Evolutionary conservation across 2,329 filamentous ascomycete genomes (phyloP), one percentile per base, ranked within the genome.

Genomic region (Penicillium sp.): DNA sequence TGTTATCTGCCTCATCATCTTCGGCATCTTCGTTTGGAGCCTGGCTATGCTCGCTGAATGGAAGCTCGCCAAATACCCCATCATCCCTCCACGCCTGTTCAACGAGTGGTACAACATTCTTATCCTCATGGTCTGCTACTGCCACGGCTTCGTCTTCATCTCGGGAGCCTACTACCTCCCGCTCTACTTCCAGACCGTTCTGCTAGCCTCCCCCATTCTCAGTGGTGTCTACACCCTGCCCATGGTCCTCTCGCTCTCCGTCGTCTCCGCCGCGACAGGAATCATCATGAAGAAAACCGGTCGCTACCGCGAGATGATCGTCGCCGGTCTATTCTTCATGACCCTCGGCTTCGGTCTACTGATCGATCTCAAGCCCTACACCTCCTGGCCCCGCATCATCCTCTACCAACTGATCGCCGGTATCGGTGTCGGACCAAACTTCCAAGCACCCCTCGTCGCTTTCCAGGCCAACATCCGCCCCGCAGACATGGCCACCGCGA

Each of bases 131-230:
- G 82, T 90, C 47, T 89, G 88, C 68, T 92, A 92, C 78, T 84
- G 86, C 64, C 91, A 96, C 75, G 89, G 89, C 49, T 85, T 89
- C 68, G 87, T 90, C 66, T 94, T 94, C 81, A 92, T 94, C 71
- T 86, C 89, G 0, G 87, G 86, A 33, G 87, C 86, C 64, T 96
- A 94, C 82, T 96, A 91, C 79, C 82, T 96, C 4, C 92, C 92
- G 0, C 83, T 96, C 2, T 97, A 96, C 81, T 94, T 93, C 78
- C 92, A 96, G 78, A 85, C 89, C 56, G 88, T 91, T 56, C 82
- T 91, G 47, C 85, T 89, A 54, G 87, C 87, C 2, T 83, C 84
- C 0, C 89, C 91, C 0, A 85, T 93, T 38, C 79, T 90, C 33
- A 91, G 88, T 1, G 92, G 92, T 54, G 87, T 93, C 53, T 92